Percentiles rank a stretch among this genome's conserved stretches.
Evolutionary conservation across 2,329 filamentous ascomycete species (phyloP).

Genomic region (Phyllosticta capitalensis): DNA sequence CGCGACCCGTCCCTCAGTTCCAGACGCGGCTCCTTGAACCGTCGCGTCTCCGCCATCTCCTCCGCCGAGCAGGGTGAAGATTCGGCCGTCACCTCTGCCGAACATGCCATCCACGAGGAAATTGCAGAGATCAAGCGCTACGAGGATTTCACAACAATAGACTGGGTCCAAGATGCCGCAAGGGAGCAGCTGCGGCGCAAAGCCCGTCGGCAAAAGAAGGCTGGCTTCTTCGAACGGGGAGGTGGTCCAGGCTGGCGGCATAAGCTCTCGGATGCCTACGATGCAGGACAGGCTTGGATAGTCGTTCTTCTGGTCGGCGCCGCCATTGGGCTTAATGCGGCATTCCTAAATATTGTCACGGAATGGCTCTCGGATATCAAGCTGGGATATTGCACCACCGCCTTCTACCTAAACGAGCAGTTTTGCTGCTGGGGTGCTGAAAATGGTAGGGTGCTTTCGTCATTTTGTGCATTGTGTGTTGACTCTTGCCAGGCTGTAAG

Average conservation of each 20-base stretch:
- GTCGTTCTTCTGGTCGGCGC: slow-evolving; percentile 87
- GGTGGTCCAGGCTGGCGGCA: slow-evolving; percentile 69
- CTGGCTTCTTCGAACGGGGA: slow-evolving; percentile 59
- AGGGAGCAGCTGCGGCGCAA: slow-evolving; percentile 79
- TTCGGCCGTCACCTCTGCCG: slow-evolving; percentile 43
- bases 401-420: slow-evolving; percentile 92
- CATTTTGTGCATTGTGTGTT: neutral
- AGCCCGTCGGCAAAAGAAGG: slow-evolving; percentile 61
- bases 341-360: slow-evolving; percentile 86
- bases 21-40: slow-evolving; percentile 47
- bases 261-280: slow-evolving; percentile 76
- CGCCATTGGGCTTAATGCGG: slow-evolving; percentile 90
- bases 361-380: slow-evolving; percentile 97
- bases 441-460: slow-evolving; percentile 45
- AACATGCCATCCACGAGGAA: slow-evolving; percentile 78
- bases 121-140: slow-evolving; percentile 97
- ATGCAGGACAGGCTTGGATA: slow-evolving; percentile 96
- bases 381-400: slow-evolving; percentile 87
- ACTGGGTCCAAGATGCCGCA: slow-evolving; percentile 97
- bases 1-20: slow-evolving; percentile 42
- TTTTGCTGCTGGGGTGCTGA: slow-evolving; percentile 99
- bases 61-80: slow-evolving; percentile 54
- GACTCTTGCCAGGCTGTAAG: slow-evolving; percentile 51
- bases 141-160: slow-evolving; percentile 97
- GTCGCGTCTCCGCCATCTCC: slow-evolving; percentile 59